Evolutionary conservation across 768 basidiomycete species (phyloP).

Genomic region (Pleurotus djamor): DNA sequence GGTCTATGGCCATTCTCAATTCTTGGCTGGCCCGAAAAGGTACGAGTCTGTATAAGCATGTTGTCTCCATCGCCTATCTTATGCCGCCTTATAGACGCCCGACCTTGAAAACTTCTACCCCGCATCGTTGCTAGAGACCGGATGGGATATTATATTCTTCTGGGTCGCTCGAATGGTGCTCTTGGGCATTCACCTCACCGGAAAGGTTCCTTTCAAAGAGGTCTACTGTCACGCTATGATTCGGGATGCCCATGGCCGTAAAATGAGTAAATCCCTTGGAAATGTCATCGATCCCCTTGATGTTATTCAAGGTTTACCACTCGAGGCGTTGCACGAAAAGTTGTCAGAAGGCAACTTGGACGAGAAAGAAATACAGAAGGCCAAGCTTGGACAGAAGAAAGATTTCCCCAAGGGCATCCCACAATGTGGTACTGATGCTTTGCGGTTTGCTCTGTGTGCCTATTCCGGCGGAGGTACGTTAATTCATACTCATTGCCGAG

Average conservation of each 20-base stretch:
- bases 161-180: constrained; percentile 99
- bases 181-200: constrained; percentile 87
- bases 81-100: constrained; percentile 48
- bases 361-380: constrained; percentile 88
- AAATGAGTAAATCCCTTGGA: constrained; percentile 98
- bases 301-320: constrained; percentile 80
- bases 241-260: constrained; percentile 96
- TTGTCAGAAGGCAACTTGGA: constrained; percentile 91
- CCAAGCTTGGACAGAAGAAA: constrained; percentile 95
- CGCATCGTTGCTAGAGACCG: constrained; percentile 88
- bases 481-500: no score
- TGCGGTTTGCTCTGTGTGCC: constrained; percentile 92
- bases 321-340: constrained; percentile 83
- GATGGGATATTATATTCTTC: constrained; percentile 99
- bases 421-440: constrained; percentile 96
- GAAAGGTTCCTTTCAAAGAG: constrained; percentile 89
- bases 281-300: constrained; percentile 98
- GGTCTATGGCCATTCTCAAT: constrained; percentile 98
- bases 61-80: neutral
- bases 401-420: constrained; percentile 99
- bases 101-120: constrained; percentile 88
- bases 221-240: constrained; percentile 99
- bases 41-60: constrained; percentile 24
- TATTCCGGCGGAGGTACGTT: constrained; percentile 83
- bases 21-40: constrained; percentile 96